Evolutionary conservation across 768 basidiomycete genomes (phyloP), one percentile per base, ranked within the genome.

Genomic region (Naganishia vishniacii): DNA sequence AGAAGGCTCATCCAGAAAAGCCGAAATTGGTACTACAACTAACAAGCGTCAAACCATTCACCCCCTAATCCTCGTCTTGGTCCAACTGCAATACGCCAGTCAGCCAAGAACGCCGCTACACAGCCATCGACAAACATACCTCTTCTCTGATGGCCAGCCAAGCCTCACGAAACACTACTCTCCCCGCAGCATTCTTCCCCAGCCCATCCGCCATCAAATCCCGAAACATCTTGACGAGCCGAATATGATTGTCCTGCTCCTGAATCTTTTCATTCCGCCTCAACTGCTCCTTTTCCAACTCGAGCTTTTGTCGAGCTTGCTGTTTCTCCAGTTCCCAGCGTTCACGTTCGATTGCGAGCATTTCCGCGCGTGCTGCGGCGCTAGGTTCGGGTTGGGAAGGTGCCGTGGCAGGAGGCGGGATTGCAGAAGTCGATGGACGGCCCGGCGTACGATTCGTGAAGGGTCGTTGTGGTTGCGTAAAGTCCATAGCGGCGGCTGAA

Each of bases 201-300:
- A 56, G 40, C 15, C 53, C 53, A 56, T 56, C 53, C 34, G 32
- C 37, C 20, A 56, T 34, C 53, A 56, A 40, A 23, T 26, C 53
- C 9, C 53, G 8, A 40, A 56, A 56, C 37, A 56, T 37, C 32
- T 37, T 34, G 37, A 56, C 37, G 28, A 37, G 32, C 37, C 40
- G 53, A 41, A 56, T 34, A 56, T 56, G 53, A 20, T 20, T 56
- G 7, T 56, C 53, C 53, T 37, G 31, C 37, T 56, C 53, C 23
- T n/a, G 9, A n/a, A 23, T 56, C 37, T 56, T 56, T 13, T 56
- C 53, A 26, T 37, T 40, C 32, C 34, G 32, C n/a, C 37, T n/a
- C 34, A 56, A 23, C 37, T 56, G 53, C 34, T 56, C 53, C 53
- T 56, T 56, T 26, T 56, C 53, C 16, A 56, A 26, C 31, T 56